These are phyloP conservation scores for Phytophthora tentaculata DNA, from an alignment of 352 stramenopile species.

Conservation along the genomic window DNA sequence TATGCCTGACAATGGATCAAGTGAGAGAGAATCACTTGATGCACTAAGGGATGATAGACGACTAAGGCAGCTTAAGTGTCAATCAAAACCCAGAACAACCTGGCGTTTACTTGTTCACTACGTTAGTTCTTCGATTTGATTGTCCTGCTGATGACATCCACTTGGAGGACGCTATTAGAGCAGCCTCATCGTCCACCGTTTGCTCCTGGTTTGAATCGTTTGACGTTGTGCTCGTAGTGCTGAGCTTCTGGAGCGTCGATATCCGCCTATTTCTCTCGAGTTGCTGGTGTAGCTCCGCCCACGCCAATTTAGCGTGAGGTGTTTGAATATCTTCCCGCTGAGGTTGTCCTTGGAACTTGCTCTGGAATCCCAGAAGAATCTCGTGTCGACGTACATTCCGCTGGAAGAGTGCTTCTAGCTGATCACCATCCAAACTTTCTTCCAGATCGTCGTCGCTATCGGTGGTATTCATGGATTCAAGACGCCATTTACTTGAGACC, in stretches of 20 bases:
- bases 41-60: constrained; percentile 19
- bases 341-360: constrained; percentile 16
- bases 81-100: constrained; percentile 21
- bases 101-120: constrained; percentile 34
- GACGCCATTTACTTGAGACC: constrained; percentile 17
- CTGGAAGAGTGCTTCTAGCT: constrained; percentile 67
- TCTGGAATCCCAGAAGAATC: constrained; percentile 62
- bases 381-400: constrained; percentile 67
- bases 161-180: constrained; percentile 52
- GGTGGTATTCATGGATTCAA: constrained; percentile 25
- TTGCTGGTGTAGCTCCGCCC: constrained; percentile 46
- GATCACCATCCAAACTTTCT: constrained; percentile 46
- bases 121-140: constrained; percentile 3
- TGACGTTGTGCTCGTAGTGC: constrained; percentile 2
- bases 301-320: constrained; percentile 32
- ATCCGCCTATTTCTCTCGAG: constrained; percentile 38
- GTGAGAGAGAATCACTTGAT: constrained; percentile 32
- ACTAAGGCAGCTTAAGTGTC: constrained; percentile 13
- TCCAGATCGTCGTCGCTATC: constrained; percentile 40
- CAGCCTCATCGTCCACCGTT: constrained; percentile 23
- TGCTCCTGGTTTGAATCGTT: constrained; percentile 7
- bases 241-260: neutral
- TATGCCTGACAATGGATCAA: constrained; percentile 15
- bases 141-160: constrained; percentile 45
- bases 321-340: neutral